Evolutionary conservation across 768 basidiomycete genomes (phyloP).

Genomic region (Gloeopeniophorella convolvens): DNA sequence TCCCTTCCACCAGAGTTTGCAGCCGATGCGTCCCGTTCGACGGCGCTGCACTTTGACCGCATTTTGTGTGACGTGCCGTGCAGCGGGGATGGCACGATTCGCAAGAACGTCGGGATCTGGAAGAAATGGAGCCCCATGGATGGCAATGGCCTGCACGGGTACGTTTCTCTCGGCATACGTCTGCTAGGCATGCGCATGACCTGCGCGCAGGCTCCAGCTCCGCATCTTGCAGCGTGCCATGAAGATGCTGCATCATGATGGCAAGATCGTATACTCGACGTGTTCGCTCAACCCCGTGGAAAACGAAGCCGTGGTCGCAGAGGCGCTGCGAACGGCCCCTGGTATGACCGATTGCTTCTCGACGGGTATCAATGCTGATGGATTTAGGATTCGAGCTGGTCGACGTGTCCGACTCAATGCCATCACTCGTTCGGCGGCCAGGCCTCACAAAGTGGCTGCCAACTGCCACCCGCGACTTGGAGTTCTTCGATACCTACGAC

Average conservation of each 20-base stretch:
- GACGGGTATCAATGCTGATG: not conserved
- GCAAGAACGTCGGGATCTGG: constrained; percentile 97
- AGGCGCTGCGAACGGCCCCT: constrained; percentile 64
- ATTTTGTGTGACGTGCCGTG: constrained; percentile 98
- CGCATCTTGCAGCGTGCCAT: constrained; percentile 92
- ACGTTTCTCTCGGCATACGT: constrained; percentile 23
- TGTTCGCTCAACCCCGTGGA: constrained; percentile 96
- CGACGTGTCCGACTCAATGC: constrained; percentile 67
- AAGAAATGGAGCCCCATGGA: constrained; percentile 83
- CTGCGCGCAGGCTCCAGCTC: constrained; percentile 68
- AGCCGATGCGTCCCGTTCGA: constrained; percentile 28
- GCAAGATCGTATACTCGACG: constrained; percentile 94
- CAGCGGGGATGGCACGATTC: constrained; percentile 91
- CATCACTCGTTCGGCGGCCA: constrained; percentile 64
- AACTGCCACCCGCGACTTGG: constrained; percentile 48
- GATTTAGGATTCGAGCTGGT: constrained; percentile 65
- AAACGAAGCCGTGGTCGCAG: constrained; percentile 92
- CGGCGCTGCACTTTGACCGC: constrained; percentile 75
- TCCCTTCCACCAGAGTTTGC: constrained; percentile 34
- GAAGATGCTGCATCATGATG: constrained; percentile 79
- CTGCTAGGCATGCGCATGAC: not conserved
- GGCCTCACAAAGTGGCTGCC: constrained; percentile 80
- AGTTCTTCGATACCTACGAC: constrained; percentile 52
- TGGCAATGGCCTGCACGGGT: constrained; percentile 89
- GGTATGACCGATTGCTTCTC: constrained; percentile 40